Evolutionary conservation across 345 rosid species (phyloP).

Genomic region (Eucalyptus albens): DNA sequence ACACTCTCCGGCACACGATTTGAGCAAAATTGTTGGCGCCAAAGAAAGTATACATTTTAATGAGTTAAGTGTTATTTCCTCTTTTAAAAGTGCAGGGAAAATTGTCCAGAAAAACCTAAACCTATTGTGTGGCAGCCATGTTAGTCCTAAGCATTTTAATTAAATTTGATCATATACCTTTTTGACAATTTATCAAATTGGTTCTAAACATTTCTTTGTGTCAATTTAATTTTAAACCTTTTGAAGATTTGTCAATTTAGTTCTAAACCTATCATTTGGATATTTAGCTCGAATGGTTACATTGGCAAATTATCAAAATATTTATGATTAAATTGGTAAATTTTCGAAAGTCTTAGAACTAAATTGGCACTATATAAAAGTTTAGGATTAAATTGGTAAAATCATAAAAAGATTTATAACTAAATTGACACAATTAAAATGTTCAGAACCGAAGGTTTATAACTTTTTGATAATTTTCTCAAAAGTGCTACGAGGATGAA

Average conservation of each 20-base stretch:
- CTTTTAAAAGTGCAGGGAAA: neutral
- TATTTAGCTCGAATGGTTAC: neutral
- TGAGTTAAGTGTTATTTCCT: neutral
- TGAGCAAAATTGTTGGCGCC: neutral
- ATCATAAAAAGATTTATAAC: too few species aligned
- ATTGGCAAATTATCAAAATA: neutral
- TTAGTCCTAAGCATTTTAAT: neutral
- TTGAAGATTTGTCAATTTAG: neutral
- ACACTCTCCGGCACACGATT: neutral
- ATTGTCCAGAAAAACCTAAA: too few species aligned
- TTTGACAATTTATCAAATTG: neutral
- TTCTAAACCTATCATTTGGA: neutral
- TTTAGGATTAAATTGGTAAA: too few species aligned
- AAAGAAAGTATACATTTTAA: neutral
- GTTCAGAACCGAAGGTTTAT: fast-evolving
- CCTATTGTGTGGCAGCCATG: neutral
- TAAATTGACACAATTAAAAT: too few species aligned
- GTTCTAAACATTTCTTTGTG: too few species aligned
- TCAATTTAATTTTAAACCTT: neutral
- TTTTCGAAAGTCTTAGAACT: neutral
- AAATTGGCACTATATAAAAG: too few species aligned
- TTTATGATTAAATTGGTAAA: too few species aligned
- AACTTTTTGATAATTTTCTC: neutral
- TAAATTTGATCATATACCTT: too few species aligned
- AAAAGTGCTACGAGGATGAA: fast-evolving